These are phyloP conservation scores for Solidago caesia DNA, from an alignment of 129 eudicot species.

Conservation along the genomic window DNA sequence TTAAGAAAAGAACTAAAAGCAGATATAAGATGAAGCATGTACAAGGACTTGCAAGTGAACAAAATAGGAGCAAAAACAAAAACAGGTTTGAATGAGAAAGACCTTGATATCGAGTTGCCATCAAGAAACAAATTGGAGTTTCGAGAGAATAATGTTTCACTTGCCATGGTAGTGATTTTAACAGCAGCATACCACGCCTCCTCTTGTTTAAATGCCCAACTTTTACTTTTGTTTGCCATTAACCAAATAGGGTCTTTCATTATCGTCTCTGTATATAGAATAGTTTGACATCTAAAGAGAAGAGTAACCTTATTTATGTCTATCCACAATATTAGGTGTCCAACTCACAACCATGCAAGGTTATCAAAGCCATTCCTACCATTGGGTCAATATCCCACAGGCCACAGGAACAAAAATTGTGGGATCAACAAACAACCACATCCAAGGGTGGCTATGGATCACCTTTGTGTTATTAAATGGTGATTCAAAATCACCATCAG, in stretches of 20 bases:
- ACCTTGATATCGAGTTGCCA: not conserved
- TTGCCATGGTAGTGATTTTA: too few relatives aligned
- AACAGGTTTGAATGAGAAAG: not conserved
- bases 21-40: not conserved
- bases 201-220: too few relatives aligned
- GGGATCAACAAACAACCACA: not conserved
- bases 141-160: too few relatives aligned
- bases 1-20: not conserved
- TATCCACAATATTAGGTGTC: not conserved
- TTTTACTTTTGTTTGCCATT: too few relatives aligned
- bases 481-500: not conserved
- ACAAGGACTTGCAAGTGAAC: not conserved
- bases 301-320: not conserved
- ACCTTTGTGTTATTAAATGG: not conserved
- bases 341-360: not conserved
- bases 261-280: not conserved
- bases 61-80: not conserved
- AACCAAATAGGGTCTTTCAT: not conserved
- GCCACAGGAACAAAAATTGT: not conserved
- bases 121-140: not conserved
- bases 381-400: not conserved
- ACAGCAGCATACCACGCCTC: too few relatives aligned
- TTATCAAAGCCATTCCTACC: not conserved
- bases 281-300: not conserved
- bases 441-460: not conserved